Conservation (phyloP, 1,139 yeast genomes). For the Taphrina betulina region DNA sequence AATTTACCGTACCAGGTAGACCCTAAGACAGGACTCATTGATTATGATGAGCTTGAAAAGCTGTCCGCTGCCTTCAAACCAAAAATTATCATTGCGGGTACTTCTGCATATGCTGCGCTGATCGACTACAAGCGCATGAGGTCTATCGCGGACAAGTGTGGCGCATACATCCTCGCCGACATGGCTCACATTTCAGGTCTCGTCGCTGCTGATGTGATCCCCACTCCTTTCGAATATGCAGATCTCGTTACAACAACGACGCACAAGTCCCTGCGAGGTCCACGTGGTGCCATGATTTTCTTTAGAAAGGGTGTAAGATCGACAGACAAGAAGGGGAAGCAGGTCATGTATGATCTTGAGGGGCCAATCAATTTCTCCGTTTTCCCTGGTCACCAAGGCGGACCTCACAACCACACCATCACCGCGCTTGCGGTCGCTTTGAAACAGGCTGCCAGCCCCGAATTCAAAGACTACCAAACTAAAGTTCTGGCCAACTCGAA, state of each 20-base stretch:
- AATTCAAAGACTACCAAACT: conserved; percentile 84
- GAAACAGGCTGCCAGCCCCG: conserved; percentile 89
- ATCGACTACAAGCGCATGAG: conserved; percentile 96
- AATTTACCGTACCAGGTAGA: conserved; percentile 98
- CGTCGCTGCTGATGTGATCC: conserved; percentile 93
- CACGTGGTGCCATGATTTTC: conserved; percentile 98
- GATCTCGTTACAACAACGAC: conserved; percentile 98
- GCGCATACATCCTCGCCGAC: conserved; percentile 93
- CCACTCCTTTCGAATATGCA: conserved; percentile 93
- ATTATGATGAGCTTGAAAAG: conserved; percentile 89
- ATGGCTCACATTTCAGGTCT: conserved; percentile 94
- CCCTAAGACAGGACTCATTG: conserved; percentile 87
- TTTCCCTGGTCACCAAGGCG: conserved; percentile 99
- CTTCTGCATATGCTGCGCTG: conserved; percentile 93
- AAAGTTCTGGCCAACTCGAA: conserved; percentile 88
- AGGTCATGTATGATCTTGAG: conserved; percentile 84
- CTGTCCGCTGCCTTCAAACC: conserved; percentile 91
- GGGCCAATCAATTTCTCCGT: conserved; percentile 95
- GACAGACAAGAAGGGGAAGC: conserved; percentile 88
- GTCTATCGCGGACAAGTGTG: conserved; percentile 92
- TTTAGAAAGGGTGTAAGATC: conserved; percentile 95
- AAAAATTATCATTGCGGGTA: conserved; percentile 93
- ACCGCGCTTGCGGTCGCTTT: conserved; percentile 96
- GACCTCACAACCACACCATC: conserved; percentile 98
- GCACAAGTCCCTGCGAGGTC: conserved; percentile 97